These are phyloP conservation scores for Colletotrichum musae DNA, from an alignment of 2,329 filamentous ascomycete genomes.

Conservation along the genomic window DNA sequence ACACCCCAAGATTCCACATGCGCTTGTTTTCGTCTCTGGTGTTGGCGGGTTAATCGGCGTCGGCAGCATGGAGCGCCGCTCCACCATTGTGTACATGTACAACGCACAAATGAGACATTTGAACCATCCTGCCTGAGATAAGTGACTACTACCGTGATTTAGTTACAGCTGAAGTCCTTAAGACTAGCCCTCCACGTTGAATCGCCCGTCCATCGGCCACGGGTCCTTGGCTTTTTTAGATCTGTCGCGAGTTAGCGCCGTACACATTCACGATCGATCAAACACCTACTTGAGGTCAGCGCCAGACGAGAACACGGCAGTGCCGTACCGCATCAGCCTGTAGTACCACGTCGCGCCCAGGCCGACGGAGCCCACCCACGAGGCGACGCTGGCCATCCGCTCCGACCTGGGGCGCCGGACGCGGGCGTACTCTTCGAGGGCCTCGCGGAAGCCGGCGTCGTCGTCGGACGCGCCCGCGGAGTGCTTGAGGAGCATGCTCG, in stretches of 20 bases:
- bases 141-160: neutral
- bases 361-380: constrained; percentile 34
- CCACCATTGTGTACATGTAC: constrained; percentile 41
- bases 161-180: neutral
- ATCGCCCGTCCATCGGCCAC: constrained; percentile 43
- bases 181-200: constrained; percentile 34
- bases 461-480: neutral
- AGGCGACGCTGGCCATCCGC: constrained; percentile 44
- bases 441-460: constrained; percentile 12
- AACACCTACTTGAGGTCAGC: constrained; percentile 33
- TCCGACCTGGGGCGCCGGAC: constrained; percentile 43
- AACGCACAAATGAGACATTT: constrained; percentile 41
- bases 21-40: constrained; percentile 40
- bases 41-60: constrained; percentile 43
- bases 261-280: no score
- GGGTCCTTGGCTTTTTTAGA: constrained; percentile 37
- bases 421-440: constrained; percentile 43
- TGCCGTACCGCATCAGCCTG: constrained; percentile 39
- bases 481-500: constrained; percentile 40
- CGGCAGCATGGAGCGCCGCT: constrained; percentile 41
- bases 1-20: constrained; percentile 40
- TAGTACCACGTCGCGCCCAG: constrained; percentile 43
- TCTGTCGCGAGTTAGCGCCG: neutral
- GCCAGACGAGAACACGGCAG: neutral
- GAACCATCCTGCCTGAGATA: constrained; percentile 13